Percentiles rank a stretch among this genome's conserved stretches.
Conservation (phyloP, 2,329 filamentous ascomycete species). For the Alternaria ethzedia region DNA sequence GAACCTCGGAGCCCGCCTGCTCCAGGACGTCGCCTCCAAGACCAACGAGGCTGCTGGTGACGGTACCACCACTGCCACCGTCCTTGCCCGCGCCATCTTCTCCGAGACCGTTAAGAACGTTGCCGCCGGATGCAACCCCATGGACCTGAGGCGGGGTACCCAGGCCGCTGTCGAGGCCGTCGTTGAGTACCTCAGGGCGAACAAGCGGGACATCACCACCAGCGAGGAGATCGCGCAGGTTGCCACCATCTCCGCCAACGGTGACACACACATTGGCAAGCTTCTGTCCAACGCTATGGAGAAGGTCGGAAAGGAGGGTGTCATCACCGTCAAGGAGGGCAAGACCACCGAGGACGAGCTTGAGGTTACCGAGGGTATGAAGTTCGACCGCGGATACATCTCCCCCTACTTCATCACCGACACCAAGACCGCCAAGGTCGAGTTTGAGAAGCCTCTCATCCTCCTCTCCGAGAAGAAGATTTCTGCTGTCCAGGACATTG, state of each 20-base stretch:
- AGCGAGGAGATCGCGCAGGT: conserved; percentile 97
- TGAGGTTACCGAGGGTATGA: conserved; percentile 99
- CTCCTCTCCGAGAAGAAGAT: conserved; percentile 99
- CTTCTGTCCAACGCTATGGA: conserved; percentile 99
- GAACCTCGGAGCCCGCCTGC: conserved; percentile 94
- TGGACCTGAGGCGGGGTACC: conserved; percentile 96
- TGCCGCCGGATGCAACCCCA: conserved; percentile 98
- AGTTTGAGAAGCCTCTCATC: conserved; percentile 99
- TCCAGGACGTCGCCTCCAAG: conserved; percentile 98
- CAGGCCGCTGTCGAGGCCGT: conserved; percentile 95
- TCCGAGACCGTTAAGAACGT: conserved; percentile 99
- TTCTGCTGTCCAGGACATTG: conserved; percentile 97
- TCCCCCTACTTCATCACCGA: conserved; percentile 99
- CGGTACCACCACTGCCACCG: conserved; percentile 96
- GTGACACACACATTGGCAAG: conserved; percentile 91
- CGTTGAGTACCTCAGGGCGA: conserved; percentile 89
- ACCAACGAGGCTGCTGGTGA: conserved; percentile 99
- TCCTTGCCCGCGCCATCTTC: conserved; percentile 97
- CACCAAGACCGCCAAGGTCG: conserved; percentile 96
- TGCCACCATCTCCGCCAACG: conserved; percentile 97
- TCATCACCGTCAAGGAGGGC: conserved; percentile 99
- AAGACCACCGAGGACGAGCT: conserved; percentile 98
- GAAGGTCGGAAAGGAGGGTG: conserved; percentile 99
- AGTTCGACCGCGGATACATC: conserved; percentile 98
- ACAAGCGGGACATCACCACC: conserved; percentile 98